phyloP scores from a whole-genome alignment of 1,284 basidiomycete genomes.

The Takashimella tepidaria region DNA sequence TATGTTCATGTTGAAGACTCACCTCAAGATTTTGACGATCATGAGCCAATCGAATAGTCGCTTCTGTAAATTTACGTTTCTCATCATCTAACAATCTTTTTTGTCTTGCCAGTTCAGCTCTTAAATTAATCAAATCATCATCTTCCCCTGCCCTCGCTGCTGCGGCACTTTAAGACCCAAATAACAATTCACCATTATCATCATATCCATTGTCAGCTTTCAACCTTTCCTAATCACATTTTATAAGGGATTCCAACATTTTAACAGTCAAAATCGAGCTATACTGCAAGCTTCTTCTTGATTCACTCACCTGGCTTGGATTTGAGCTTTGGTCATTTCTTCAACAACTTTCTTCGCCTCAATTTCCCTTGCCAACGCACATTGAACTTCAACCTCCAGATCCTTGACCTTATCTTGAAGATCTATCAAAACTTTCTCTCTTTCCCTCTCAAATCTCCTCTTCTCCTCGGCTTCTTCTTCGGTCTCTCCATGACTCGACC shows the following conservation, averaged over 20 bases:
- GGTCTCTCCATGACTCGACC: not conserved
- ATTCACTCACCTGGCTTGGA: constrained; percentile 20
- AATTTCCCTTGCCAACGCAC: constrained; percentile 32
- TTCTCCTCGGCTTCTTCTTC: constrained; percentile 25
- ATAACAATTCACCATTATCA: constrained; percentile 20
- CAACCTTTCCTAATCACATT: too few species aligned
- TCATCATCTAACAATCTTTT: constrained; percentile 58
- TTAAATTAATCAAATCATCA: constrained; percentile 40
- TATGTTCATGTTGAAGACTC: too few species aligned
- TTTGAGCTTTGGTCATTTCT: constrained; percentile 30
- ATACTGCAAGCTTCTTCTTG: not conserved
- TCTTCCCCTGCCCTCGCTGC: constrained; percentile 44
- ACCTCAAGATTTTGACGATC: constrained; percentile 50
- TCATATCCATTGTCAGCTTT: constrained; percentile 6
- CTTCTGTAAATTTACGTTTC: constrained; percentile 60
- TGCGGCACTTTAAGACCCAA: too few species aligned
- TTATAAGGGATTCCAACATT: too few species aligned
- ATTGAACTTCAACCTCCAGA: constrained; percentile 41
- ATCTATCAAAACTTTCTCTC: constrained; percentile 24
- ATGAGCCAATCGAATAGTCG: constrained; percentile 58
- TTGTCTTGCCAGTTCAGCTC: constrained; percentile 29
- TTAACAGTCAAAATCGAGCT: not conserved
- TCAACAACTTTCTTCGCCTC: constrained; percentile 36
- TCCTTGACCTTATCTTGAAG: constrained; percentile 41
- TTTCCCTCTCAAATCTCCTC: constrained; percentile 26